These are phyloP conservation scores for Ceratobasidium papillatum DNA, from an alignment of 1,284 basidiomycete genomes.

Conservation along the genomic window DNA sequence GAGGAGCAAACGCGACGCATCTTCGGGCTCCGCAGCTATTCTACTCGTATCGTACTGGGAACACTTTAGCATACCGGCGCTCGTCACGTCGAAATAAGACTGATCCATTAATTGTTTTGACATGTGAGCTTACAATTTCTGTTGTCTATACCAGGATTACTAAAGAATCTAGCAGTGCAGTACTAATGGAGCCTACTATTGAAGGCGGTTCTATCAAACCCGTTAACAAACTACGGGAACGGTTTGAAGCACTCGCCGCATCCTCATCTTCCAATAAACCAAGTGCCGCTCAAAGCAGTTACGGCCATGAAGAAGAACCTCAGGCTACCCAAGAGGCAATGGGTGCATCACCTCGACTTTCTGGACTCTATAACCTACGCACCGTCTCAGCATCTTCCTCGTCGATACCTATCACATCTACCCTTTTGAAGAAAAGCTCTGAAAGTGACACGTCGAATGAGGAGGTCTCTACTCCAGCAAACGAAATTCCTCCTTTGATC, in stretches of 20 bases:
- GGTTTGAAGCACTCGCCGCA: constrained; percentile 35
- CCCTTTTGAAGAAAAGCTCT: constrained; percentile 4
- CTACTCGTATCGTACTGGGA: neutral
- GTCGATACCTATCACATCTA: neutral
- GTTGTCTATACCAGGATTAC: neutral
- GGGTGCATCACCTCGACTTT: constrained; percentile 14
- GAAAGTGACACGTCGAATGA: constrained; percentile 29
- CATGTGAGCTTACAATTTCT: neutral
- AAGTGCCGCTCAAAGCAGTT: neutral
- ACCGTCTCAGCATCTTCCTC: neutral
- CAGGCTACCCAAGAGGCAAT: neutral
- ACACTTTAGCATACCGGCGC: neutral
- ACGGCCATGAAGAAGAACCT: constrained; percentile 18
- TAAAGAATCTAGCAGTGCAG: neutral
- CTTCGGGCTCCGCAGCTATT: neutral
- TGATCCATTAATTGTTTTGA: neutral
- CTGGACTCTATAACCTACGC: constrained; percentile 19
- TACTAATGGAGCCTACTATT: constrained; percentile 13
- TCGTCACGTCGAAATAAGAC: too few species aligned
- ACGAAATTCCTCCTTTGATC: neutral
- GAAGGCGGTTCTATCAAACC: constrained; percentile 36
- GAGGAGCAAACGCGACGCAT: neutral
- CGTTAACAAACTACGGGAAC: constrained; percentile 30
- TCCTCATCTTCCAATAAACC: constrained; percentile 8
- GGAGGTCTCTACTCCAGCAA: neutral